Evolutionary conservation across 768 basidiomycete genomes (phyloP).

Genomic region (Ephemerocybe angulata): DNA sequence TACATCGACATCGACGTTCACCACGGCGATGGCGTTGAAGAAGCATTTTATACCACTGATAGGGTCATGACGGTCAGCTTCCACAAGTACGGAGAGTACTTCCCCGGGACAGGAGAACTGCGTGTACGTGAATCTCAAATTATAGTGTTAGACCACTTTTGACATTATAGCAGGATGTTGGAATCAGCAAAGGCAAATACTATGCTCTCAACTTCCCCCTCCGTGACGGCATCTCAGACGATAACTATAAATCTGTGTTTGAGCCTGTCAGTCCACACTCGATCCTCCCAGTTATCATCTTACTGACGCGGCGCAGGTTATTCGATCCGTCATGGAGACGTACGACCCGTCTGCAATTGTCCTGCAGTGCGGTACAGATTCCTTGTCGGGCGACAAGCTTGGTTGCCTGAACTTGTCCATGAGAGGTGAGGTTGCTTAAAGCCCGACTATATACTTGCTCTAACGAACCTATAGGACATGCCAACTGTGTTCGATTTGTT

Average conservation of each 20-base stretch:
- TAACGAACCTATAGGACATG: constrained; percentile 51
- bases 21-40: constrained; percentile 98
- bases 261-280: constrained; percentile 76
- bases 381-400: constrained; percentile 91
- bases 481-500: constrained; percentile 95
- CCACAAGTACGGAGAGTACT: constrained; percentile 99
- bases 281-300: background rate
- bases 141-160: no score
- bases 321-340: constrained; percentile 88
- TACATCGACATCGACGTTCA: constrained; percentile 99
- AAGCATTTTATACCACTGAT: constrained; percentile 98
- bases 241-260: constrained; percentile 92
- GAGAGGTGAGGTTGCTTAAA: constrained; percentile 52
- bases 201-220: constrained; percentile 95
- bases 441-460: background rate
- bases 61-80: constrained; percentile 98
- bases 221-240: constrained; percentile 92
- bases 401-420: constrained; percentile 96
- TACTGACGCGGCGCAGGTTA: constrained; percentile 54
- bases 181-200: constrained; percentile 90
- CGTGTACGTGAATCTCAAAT: constrained; percentile 48
- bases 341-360: constrained; percentile 95
- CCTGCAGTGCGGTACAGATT: constrained; percentile 96
- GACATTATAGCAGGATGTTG: constrained; percentile 81
- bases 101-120: constrained; percentile 97